Percentiles rank a stretch among this genome's conserved stretches.
Evolutionary conservation across 306 rosid species (phyloP).

Genomic region (Prunus mongolica): DNA sequence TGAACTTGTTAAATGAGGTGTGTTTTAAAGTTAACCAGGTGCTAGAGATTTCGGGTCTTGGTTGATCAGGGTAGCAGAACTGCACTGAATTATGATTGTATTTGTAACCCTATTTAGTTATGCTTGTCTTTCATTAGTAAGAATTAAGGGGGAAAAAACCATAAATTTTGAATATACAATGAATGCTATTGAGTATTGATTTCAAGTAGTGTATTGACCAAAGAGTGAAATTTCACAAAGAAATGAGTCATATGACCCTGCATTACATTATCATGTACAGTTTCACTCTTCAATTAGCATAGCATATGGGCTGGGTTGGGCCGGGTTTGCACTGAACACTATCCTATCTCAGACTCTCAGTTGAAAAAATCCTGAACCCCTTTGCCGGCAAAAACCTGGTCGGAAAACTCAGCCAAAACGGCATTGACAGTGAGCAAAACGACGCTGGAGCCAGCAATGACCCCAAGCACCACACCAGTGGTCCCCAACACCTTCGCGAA

Average conservation of each 20-base stretch:
- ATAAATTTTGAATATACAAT: not conserved
- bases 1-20: not conserved
- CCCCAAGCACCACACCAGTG: constrained; percentile 74
- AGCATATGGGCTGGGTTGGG: not conserved
- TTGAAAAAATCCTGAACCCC: constrained; percentile 79
- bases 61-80: constrained; percentile 13
- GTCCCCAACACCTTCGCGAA: constrained; percentile 84
- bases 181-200: not conserved
- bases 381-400: constrained; percentile 60
- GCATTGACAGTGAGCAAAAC: constrained; percentile 85
- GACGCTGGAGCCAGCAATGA: constrained; percentile 80
- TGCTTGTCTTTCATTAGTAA: not conserved
- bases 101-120: not conserved
- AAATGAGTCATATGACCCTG: not conserved
- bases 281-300: not conserved
- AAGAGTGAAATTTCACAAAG: not conserved
- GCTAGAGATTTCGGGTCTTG: constrained; percentile 10
- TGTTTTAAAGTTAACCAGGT: constrained; percentile 3
- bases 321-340: not conserved
- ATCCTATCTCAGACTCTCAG: constrained; percentile 10
- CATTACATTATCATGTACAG: too few species aligned
- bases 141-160: not conserved
- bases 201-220: too few species aligned
- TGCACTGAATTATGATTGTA: not conserved
- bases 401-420: constrained; percentile 75